These are phyloP conservation scores for Chlorella variabilis DNA, from an alignment of 163 green algal genomes.

Conservation along the genomic window DNA sequence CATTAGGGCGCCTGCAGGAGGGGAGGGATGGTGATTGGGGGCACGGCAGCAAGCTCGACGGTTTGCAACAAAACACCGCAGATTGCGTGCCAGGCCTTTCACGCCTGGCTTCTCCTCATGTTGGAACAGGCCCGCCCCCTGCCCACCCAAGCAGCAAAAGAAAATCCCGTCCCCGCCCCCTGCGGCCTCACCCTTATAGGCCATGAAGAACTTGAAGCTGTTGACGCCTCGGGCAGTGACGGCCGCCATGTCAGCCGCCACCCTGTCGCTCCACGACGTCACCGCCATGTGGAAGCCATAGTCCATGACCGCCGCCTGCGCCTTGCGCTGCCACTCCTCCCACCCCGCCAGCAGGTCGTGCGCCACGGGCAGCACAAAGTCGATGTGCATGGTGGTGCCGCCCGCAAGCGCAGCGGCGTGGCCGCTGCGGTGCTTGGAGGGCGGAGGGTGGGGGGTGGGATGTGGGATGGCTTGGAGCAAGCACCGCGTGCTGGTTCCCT, in stretches of 20 bases:
- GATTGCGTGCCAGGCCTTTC: too few species aligned
- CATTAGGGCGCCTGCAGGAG: constrained; percentile 67
- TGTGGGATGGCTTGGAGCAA: neutral
- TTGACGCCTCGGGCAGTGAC: constrained; percentile 87
- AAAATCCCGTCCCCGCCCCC: too few species aligned
- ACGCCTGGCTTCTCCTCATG: too few species aligned
- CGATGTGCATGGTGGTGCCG: constrained; percentile 97
- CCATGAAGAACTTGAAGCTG: constrained; percentile 97
- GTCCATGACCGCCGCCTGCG: constrained; percentile 77
- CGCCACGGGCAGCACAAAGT: constrained; percentile 94
- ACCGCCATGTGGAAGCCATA: constrained; percentile 98
- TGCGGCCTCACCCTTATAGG: constrained; percentile 89
- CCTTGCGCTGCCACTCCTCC: constrained; percentile 74
- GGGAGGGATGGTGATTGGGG: neutral
- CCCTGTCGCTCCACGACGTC: constrained; percentile 83
- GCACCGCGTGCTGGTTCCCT: neutral
- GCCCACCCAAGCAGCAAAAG: too few species aligned
- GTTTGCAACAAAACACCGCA: too few species aligned
- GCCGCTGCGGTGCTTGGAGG: constrained; percentile 59
- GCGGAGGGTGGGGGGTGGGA: too few species aligned
- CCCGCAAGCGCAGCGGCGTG: constrained; percentile 90
- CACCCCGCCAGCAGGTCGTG: constrained; percentile 82
- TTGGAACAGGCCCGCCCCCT: too few species aligned
- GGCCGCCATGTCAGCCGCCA: constrained; percentile 81
- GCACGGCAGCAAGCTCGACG: too few species aligned